phyloP scores from a whole-genome alignment of 495 filamentous ascomycete species.

The Aspergillus campestris region DNA sequence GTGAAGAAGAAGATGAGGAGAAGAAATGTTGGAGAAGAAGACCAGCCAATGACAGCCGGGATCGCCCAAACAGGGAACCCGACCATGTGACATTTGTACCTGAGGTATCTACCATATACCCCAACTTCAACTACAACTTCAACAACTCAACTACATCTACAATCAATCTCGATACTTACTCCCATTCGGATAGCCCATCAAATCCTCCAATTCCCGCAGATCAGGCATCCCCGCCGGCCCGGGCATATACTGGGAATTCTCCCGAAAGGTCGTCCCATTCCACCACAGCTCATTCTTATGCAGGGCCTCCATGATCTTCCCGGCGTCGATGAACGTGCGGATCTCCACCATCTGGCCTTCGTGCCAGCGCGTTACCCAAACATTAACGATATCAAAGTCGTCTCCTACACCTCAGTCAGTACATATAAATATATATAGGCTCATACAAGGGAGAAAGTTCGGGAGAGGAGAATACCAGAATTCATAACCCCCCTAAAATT shows the following conservation, averaged over 20 bases:
- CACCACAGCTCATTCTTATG: slow-evolving; percentile 31
- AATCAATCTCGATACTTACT: slow-evolving; percentile 20
- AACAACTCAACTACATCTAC: too few relatives aligned
- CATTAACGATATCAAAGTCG: slow-evolving; percentile 27
- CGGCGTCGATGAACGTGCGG: slow-evolving; percentile 26
- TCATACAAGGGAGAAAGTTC: too few relatives aligned
- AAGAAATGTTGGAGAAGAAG: neutral
- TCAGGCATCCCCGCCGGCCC: slow-evolving; percentile 31
- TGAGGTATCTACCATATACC: neutral
- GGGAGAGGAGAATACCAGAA: slow-evolving; percentile 15
- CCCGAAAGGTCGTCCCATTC: slow-evolving; percentile 23
- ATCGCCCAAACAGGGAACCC: too few relatives aligned
- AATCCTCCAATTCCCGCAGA: slow-evolving; percentile 18
- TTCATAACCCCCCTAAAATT: slow-evolving; percentile 28
- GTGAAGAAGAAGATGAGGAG: too few relatives aligned
- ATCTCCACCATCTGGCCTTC: slow-evolving; percentile 29
- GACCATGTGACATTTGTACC: neutral
- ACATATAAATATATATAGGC: neutral
- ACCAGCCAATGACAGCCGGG: too few relatives aligned
- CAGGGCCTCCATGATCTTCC: slow-evolving; percentile 21
- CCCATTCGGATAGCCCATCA: slow-evolving; percentile 25
- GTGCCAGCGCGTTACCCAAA: slow-evolving; percentile 32
- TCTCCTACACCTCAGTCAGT: slow-evolving; percentile 11
- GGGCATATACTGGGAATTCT: slow-evolving; percentile 28
- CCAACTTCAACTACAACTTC: too few relatives aligned